Percentiles rank a stretch among this genome's conserved stretches.
Conservation (phyloP, 129 eudicot species). For the Gnaphalium uliginosum region DNA sequence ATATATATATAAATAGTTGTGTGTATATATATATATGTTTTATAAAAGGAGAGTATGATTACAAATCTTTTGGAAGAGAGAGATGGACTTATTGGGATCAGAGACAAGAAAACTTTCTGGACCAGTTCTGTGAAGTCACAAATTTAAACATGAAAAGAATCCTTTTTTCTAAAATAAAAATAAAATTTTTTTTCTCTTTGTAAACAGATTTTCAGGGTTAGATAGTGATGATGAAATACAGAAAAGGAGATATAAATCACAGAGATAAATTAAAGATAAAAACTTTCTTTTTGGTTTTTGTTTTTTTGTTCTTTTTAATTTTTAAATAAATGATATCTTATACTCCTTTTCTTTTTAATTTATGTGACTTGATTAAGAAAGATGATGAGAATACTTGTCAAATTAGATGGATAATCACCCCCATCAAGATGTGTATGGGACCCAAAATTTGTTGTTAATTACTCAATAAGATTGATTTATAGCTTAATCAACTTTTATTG, state of each 20-base stretch:
- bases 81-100: constrained; percentile 61
- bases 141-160: constrained; percentile 51
- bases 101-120: constrained; percentile 66
- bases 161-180: not conserved
- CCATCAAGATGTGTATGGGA: constrained; percentile 22
- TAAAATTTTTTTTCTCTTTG: not conserved
- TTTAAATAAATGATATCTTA: not conserved
- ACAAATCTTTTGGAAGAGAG: constrained; percentile 42
- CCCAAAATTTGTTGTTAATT: constrained; percentile 22
- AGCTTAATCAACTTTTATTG: not conserved
- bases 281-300: constrained; percentile 13
- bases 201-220: constrained; percentile 32
- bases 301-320: constrained; percentile 11
- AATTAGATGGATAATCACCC: constrained; percentile 23
- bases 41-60: constrained; percentile 29
- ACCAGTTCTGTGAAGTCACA: constrained; percentile 43
- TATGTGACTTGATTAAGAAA: constrained; percentile 32
- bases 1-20: no score
- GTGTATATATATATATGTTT: not conserved
- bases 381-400: constrained; percentile 30
- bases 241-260: not conserved
- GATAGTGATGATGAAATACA: constrained; percentile 14
- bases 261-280: constrained; percentile 20
- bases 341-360: not conserved
- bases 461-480: not conserved